These are phyloP conservation scores for Fusarium fujikuroi DNA, from an alignment of 2,329 filamentous ascomycete genomes.

Conservation along the genomic window DNA sequence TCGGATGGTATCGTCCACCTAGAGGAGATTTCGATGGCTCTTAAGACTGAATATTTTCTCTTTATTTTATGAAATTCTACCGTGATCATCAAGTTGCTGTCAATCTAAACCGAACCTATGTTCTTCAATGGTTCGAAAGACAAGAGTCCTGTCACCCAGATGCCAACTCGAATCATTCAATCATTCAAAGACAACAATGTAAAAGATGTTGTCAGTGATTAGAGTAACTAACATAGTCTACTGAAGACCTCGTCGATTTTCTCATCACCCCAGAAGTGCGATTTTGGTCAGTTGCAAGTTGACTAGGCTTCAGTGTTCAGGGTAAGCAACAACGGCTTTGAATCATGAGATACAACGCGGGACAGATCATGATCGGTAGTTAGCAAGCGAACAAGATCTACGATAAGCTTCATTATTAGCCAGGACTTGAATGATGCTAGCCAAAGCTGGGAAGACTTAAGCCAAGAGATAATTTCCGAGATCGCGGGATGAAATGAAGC, in stretches of 20 bases:
- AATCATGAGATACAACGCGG: conserved; percentile 57
- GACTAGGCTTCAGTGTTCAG: conserved; percentile 60
- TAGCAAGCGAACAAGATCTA: conserved; percentile 64
- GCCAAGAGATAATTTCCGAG: conserved; percentile 64
- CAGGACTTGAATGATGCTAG: conserved; percentile 61
- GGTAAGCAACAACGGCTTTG: conserved; percentile 66
- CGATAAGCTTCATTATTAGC: conserved; percentile 62
- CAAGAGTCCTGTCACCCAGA: fast-evolving
- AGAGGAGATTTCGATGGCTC: conserved; percentile 9
- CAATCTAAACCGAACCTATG: too few relatives aligned
- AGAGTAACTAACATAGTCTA: too few relatives aligned
- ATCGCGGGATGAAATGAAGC: conserved; percentile 62
- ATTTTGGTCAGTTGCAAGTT: neutral
- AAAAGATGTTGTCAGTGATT: too few relatives aligned
- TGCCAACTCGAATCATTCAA: too few relatives aligned
- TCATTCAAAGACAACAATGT: neutral
- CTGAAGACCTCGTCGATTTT: neutral
- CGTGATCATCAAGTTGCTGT: neutral
- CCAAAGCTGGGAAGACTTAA: conserved; percentile 72
- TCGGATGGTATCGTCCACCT: conserved; percentile 67
- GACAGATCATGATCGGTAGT: conserved; percentile 68
- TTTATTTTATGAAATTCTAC: neutral
- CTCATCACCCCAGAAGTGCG: neutral
- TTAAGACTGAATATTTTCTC: neutral
- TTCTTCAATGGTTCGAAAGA: too few relatives aligned